Evolutionary conservation across 257 asterid genomes (phyloP).

Genomic region (Solanum chilense): DNA sequence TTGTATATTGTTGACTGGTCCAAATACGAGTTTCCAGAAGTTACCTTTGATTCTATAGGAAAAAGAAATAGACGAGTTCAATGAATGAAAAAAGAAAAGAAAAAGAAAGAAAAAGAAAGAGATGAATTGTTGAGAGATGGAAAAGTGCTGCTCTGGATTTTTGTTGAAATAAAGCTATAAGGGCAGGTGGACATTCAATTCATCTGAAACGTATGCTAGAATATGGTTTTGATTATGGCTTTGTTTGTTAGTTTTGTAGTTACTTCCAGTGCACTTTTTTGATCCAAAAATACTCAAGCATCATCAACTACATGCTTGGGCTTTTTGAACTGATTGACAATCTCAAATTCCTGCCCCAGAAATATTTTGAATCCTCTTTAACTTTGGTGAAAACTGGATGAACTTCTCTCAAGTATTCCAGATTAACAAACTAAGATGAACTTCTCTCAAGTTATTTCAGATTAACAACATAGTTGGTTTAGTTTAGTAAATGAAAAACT

Average conservation of each 20-base stretch:
- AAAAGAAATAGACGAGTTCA: neutral
- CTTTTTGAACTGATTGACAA: neutral
- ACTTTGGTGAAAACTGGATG: neutral
- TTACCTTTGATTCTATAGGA: neutral
- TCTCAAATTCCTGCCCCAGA: neutral
- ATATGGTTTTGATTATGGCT: neutral
- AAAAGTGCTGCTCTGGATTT: neutral
- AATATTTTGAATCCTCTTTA: neutral
- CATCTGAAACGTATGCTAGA: neutral
- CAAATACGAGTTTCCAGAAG: neutral
- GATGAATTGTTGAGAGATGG: neutral
- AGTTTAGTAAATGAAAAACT: too few relatives aligned
- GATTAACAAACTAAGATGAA: neutral
- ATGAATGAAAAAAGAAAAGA: neutral
- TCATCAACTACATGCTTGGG: neutral
- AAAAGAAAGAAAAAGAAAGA: neutral
- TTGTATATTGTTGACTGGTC: neutral
- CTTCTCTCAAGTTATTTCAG: too few relatives aligned
- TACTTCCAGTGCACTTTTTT: neutral
- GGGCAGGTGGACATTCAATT: neutral
- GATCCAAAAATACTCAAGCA: neutral
- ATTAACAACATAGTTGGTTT: too few relatives aligned
- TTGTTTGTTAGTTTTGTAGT: neutral
- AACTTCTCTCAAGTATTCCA: neutral
- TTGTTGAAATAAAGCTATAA: neutral